Conservation (phyloP, 1,284 basidiomycete species). For the Leccinum subspadiceum region DNA sequence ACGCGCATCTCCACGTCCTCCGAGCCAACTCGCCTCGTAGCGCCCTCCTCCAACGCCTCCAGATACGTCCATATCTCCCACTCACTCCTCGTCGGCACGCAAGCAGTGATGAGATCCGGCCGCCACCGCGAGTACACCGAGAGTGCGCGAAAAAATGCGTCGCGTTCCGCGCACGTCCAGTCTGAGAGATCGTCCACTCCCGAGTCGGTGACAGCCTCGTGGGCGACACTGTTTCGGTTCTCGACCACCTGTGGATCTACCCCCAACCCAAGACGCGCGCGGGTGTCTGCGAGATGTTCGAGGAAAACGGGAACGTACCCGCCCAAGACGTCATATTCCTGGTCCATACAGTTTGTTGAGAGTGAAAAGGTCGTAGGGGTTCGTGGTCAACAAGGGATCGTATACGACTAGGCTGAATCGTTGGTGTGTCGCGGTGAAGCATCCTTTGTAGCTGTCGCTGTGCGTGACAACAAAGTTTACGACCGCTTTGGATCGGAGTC, state of each 20-base stretch:
- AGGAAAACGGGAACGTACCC: slow-evolving; percentile 29
- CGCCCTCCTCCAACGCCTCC: slow-evolving; percentile 29
- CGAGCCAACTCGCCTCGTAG: not conserved
- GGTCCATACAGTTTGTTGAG: slow-evolving; percentile 5
- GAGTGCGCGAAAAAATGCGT: slow-evolving; percentile 60
- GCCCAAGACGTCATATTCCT: slow-evolving; percentile 20
- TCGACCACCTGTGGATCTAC: not conserved
- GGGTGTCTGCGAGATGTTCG: slow-evolving; percentile 27
- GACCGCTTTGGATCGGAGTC: slow-evolving; percentile 1
- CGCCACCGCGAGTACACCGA: slow-evolving; percentile 33
- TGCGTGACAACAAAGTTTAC: not conserved
- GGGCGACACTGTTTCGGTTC: not conserved
- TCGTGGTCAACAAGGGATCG: slow-evolving; percentile 4
- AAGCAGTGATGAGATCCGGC: slow-evolving; percentile 34
- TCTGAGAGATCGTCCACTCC: slow-evolving; percentile 7
- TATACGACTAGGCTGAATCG: not conserved
- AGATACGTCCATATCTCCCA: slow-evolving; percentile 34
- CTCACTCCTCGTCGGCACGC: slow-evolving; percentile 26
- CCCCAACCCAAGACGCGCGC: slow-evolving; percentile 18
- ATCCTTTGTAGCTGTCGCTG: slow-evolving; percentile 14
- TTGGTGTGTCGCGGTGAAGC: slow-evolving; percentile 6
- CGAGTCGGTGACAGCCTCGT: not conserved
- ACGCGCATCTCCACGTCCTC: slow-evolving; percentile 6
- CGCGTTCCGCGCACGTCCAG: slow-evolving; percentile 70
- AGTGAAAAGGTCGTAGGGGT: not conserved